A percentile compares a stretch with the other conserved stretches of the same genome.
Evolutionary conservation across 805 yeast genomes (phyloP).

Genomic region (Metschnikowia borealis): DNA sequence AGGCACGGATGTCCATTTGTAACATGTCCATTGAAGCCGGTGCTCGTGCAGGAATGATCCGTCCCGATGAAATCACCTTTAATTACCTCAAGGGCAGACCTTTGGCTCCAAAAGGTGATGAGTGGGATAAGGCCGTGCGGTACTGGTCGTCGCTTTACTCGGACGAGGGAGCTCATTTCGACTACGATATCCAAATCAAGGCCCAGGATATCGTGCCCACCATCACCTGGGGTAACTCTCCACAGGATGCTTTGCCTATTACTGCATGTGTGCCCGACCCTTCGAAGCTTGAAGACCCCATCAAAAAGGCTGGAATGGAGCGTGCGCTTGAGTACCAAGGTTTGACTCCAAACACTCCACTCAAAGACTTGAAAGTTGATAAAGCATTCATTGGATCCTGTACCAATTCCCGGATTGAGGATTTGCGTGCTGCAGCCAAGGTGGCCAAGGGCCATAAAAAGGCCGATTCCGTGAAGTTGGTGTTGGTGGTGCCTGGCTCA

Average conservation of each 20-base stretch:
- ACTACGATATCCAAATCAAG: slow-evolving; percentile 72
- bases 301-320: slow-evolving; percentile 77
- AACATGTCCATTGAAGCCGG: slow-evolving; percentile 99
- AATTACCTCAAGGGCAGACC: slow-evolving; percentile 92
- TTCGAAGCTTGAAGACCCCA: slow-evolving; percentile 60
- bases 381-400: slow-evolving; percentile 98
- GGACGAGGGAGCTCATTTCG: slow-evolving; percentile 89
- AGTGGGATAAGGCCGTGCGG: slow-evolving; percentile 90
- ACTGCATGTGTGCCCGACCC: slow-evolving; percentile 92
- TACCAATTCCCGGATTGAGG: slow-evolving; percentile 97
- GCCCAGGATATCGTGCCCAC: slow-evolving; percentile 91
- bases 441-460: slow-evolving; percentile 87
- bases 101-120: slow-evolving; percentile 86
- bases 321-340: slow-evolving; percentile 94
- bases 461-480: slow-evolving; percentile 76
- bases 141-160: slow-evolving; percentile 89
- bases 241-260: slow-evolving; percentile 96
- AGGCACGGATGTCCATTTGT: slow-evolving; percentile 99
- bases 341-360: slow-evolving; percentile 73
- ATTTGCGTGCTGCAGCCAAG: slow-evolving; percentile 89
- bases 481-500: slow-evolving; percentile 95
- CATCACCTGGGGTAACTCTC: slow-evolving; percentile 99
- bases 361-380: slow-evolving; percentile 72
- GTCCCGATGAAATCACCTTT: slow-evolving; percentile 87
- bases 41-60: slow-evolving; percentile 99